phyloP scores from a whole-genome alignment of 2,329 filamentous ascomycete genomes.

The Emergomyces pasteurianus region DNA sequence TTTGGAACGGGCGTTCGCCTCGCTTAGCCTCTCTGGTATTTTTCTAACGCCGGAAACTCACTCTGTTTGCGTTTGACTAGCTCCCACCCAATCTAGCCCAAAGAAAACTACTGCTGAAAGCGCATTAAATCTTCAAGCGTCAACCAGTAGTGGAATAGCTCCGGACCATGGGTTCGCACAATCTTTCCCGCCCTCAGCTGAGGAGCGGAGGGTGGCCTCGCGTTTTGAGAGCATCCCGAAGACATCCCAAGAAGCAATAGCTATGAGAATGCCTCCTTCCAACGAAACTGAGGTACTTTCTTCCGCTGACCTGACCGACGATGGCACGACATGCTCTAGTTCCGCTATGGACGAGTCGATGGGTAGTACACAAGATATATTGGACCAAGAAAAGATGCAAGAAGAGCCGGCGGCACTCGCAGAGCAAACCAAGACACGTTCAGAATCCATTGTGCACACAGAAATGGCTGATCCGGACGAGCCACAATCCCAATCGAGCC shows the following conservation, averaged over 20 bases:
- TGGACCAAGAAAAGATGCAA: neutral
- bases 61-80: neutral
- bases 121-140: neutral
- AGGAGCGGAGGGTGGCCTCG: neutral
- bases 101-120: neutral
- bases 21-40: neutral
- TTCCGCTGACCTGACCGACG: constrained; percentile 6
- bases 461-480: neutral
- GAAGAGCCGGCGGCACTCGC: neutral
- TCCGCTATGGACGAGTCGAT: constrained; percentile 31
- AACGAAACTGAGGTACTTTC: constrained; percentile 6
- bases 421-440: neutral
- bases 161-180: neutral
- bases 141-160: neutral
- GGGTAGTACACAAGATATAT: constrained; percentile 11
- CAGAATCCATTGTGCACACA: neutral
- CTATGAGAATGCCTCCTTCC: constrained; percentile 6
- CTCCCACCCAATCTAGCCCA: neutral
- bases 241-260: constrained; percentile 8
- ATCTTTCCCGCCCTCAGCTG: neutral
- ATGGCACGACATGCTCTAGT: constrained; percentile 16
- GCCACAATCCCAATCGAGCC: neutral
- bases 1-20: neutral
- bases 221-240: constrained; percentile 3
- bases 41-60: constrained; percentile 1